Evolutionary conservation across 2,329 filamentous ascomycete species (phyloP).

Genomic region (Aspergillus sp.): DNA sequence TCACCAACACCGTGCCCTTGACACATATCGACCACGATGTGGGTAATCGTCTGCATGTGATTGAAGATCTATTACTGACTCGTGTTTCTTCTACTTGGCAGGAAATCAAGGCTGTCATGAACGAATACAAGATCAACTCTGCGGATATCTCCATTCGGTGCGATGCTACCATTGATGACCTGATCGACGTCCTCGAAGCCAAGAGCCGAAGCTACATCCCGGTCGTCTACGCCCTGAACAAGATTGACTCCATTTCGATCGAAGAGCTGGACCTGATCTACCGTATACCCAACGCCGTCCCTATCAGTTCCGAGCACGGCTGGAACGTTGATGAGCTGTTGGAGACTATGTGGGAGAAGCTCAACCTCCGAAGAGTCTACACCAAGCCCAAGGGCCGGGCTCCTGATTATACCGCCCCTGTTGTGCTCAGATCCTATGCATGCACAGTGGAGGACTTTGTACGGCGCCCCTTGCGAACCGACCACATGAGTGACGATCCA

Average conservation of each 20-base stretch:
- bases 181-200: constrained; percentile 93
- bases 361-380: constrained; percentile 86
- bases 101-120: constrained; percentile 97
- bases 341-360: constrained; percentile 98
- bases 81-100: constrained; percentile 13
- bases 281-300: constrained; percentile 92
- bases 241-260: constrained; percentile 97
- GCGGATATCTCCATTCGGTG: constrained; percentile 97
- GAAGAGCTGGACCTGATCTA: constrained; percentile 96
- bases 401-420: constrained; percentile 87
- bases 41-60: constrained; percentile 12
- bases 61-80: constrained; percentile 9
- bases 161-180: constrained; percentile 93
- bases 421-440: constrained; percentile 75
- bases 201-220: constrained; percentile 95
- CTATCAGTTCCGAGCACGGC: constrained; percentile 93
- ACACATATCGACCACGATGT: constrained; percentile 85
- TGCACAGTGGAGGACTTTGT: constrained; percentile 97
- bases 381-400: constrained; percentile 96
- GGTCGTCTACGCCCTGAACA: constrained; percentile 98
- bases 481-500: neutral
- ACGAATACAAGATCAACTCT: constrained; percentile 92
- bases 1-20: constrained; percentile 89
- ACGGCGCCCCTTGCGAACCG: constrained; percentile 41
- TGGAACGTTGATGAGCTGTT: constrained; percentile 98